Percentiles rank a stretch among this genome's conserved stretches.
These are phyloP conservation scores for Capsicum pubescens DNA, from an alignment of 257 asterid genomes.

Conservation along the genomic window DNA sequence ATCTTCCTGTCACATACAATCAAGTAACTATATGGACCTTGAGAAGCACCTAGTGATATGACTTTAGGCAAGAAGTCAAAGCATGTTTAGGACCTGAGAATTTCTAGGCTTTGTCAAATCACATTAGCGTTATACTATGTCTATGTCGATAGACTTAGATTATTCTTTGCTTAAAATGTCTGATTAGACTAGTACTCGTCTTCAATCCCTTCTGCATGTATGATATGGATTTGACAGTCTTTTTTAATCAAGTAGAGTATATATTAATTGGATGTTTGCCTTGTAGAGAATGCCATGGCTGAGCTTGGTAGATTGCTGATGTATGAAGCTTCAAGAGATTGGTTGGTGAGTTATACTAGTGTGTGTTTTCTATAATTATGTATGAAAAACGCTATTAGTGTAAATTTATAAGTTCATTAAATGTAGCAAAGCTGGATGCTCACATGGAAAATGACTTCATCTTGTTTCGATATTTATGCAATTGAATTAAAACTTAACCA, in stretches of 20 bases:
- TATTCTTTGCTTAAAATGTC: conserved; percentile 12
- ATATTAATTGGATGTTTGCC: background rate
- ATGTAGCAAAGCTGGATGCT: conserved; percentile 19
- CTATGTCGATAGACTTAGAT: background rate
- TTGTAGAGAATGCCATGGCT: conserved; percentile 87
- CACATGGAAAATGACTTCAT: background rate
- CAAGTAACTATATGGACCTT: background rate
- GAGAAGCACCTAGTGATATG: conserved; percentile 1
- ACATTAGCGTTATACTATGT: background rate
- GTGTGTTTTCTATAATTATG: background rate
- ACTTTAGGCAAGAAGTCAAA: background rate
- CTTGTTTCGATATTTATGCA: background rate
- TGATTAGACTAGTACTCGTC: background rate
- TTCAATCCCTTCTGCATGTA: background rate
- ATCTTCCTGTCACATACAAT: background rate
- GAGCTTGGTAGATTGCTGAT: conserved; percentile 96
- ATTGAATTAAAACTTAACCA: background rate
- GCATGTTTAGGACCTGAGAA: background rate
- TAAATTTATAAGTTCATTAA: background rate
- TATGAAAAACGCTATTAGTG: background rate
- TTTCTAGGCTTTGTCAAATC: background rate
- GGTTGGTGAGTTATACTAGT: conserved; percentile 68
- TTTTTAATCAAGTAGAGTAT: background rate
- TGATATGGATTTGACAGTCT: background rate
- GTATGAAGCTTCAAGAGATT: conserved; percentile 96